phyloP scores from a whole-genome alignment of 192 early-diverging fungal species.

The Cetraspora pellucida region DNA sequence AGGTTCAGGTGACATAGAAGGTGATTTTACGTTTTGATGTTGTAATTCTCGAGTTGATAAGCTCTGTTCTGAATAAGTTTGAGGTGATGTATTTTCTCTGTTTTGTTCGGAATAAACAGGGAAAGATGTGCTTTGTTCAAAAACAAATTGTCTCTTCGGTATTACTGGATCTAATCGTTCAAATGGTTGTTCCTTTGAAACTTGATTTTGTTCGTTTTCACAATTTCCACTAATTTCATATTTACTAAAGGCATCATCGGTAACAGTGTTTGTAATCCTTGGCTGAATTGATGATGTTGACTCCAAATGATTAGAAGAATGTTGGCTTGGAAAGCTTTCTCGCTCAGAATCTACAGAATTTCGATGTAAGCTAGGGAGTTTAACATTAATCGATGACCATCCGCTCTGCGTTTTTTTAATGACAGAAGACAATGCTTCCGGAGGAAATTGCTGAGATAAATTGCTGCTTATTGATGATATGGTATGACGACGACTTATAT shows the following conservation, averaged over 20 bases:
- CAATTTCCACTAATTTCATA: not conserved
- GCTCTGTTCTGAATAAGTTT: too few relatives aligned
- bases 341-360: not conserved
- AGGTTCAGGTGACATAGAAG: too few relatives aligned
- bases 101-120: too few relatives aligned
- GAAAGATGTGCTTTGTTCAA: too few relatives aligned
- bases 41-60: too few relatives aligned
- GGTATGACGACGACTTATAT: not conserved
- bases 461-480: not conserved
- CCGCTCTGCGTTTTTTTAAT: constrained; percentile 29
- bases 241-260: not conserved
- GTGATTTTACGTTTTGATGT: too few relatives aligned
- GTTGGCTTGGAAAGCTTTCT: not conserved
- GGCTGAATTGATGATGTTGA: not conserved
- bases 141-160: too few relatives aligned
- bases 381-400: constrained; percentile 32
- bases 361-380: constrained; percentile 22
- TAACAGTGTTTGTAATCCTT: not conserved
- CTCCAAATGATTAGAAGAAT: not conserved
- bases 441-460: not conserved
- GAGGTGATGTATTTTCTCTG: too few relatives aligned
- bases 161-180: too few relatives aligned
- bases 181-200: too few relatives aligned
- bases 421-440: constrained; percentile 1
- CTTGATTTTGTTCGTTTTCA: too few relatives aligned